Percentiles rank a stretch among this genome's conserved stretches.
Evolutionary conservation across 352 stramenopile genomes (phyloP).

Genomic region (Aphanomyces euteiches): DNA sequence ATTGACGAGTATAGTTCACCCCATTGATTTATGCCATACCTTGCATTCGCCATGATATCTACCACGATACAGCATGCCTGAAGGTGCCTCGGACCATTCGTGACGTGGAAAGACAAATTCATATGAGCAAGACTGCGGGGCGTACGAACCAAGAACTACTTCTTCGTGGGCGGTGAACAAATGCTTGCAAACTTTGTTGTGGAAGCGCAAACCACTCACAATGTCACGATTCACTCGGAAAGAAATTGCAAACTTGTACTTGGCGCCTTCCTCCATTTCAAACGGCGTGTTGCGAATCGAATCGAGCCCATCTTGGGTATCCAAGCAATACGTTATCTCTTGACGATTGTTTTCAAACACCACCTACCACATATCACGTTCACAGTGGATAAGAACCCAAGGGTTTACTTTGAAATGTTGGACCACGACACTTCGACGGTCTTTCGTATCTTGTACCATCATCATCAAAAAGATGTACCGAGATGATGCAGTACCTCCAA

Average conservation of each 20-base stretch:
- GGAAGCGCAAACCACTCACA: constrained; percentile 78
- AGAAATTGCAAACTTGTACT: constrained; percentile 79
- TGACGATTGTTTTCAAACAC: constrained; percentile 68
- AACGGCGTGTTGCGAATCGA: constrained; percentile 74
- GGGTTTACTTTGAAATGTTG: constrained; percentile 67
- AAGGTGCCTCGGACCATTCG: constrained; percentile 79
- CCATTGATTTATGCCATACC: not conserved
- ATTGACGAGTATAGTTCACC: not conserved
- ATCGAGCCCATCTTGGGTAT: constrained; percentile 60
- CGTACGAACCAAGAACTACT: constrained; percentile 82
- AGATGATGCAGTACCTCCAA: constrained; percentile 45
- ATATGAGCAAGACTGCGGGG: constrained; percentile 63
- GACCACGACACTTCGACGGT: constrained; percentile 71
- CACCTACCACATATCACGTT: constrained; percentile 31
- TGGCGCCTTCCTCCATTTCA: constrained; percentile 61
- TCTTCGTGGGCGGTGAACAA: constrained; percentile 69
- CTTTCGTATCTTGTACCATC: constrained; percentile 41
- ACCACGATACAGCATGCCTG: constrained; percentile 82
- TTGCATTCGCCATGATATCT: constrained; percentile 49
- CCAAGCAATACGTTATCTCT: constrained; percentile 68
- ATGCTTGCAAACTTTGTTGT: constrained; percentile 84
- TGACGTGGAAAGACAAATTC: constrained; percentile 77
- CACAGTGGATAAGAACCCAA: not conserved
- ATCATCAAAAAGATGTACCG: not conserved
- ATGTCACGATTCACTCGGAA: constrained; percentile 85